Conservation (phyloP, 2,329 filamentous ascomycete genomes). For the Pyrenochaeta sp. region DNA sequence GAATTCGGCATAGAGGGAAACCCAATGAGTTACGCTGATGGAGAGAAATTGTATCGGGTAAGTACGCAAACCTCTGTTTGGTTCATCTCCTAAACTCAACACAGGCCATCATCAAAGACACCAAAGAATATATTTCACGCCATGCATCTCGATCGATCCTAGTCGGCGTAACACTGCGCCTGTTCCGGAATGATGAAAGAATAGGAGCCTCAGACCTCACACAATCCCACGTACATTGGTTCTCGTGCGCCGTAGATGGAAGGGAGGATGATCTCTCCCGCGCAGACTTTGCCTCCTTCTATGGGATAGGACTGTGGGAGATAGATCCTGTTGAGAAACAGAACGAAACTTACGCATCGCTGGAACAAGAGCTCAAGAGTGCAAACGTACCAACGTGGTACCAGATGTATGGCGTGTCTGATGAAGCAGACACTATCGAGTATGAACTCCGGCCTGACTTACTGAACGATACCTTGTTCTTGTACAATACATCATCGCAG, state of each 20-base stretch:
- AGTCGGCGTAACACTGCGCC: slow-evolving; percentile 7
- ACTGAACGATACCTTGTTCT: slow-evolving; percentile 9
- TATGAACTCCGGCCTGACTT: slow-evolving; percentile 7
- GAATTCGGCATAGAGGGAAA: not conserved
- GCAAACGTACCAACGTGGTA: slow-evolving; percentile 6
- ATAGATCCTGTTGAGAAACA: slow-evolving; percentile 4
- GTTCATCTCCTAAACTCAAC: not conserved
- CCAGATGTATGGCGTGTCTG: slow-evolving; percentile 5
- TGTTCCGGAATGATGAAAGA: slow-evolving; percentile 1
- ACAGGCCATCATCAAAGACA: slow-evolving; percentile 16
- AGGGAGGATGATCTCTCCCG: slow-evolving; percentile 3
- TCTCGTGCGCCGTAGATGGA: slow-evolving; percentile 9
- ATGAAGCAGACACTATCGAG: slow-evolving; percentile 5
- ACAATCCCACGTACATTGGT: slow-evolving; percentile 4
- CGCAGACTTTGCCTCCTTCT: slow-evolving; percentile 12
- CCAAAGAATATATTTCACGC: slow-evolving; percentile 13
- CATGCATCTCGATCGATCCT: slow-evolving; percentile 14
- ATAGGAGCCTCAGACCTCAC: slow-evolving; percentile 1
- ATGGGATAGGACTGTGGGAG: not conserved
- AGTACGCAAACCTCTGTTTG: not conserved
- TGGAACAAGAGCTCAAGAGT: not conserved
- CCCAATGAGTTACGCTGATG: slow-evolving; percentile 13
- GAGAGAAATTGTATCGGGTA: slow-evolving; percentile 13
- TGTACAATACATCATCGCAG: slow-evolving; percentile 5
- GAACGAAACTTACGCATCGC: not conserved